These are phyloP conservation scores for Vitis cinerea DNA, from an alignment of 164 flowering plant species.

Conservation along the genomic window DNA sequence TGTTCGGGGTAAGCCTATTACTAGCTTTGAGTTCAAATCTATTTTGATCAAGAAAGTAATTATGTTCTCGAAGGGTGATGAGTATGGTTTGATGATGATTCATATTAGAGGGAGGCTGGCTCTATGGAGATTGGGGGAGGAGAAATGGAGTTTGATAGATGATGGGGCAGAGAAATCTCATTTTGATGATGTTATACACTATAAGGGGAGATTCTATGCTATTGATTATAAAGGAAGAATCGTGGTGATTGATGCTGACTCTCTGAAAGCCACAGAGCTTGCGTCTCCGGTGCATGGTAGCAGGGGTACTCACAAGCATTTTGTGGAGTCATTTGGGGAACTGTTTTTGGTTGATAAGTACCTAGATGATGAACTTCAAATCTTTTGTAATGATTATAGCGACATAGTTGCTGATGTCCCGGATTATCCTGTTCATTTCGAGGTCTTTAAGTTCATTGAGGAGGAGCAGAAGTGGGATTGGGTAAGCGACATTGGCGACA, in stretches of 20 bases:
- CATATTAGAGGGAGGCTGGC: not conserved
- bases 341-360: constrained; percentile 7
- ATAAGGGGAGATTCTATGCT: constrained; percentile 7
- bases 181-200: not conserved
- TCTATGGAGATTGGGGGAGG: not conserved
- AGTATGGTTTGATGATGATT: not conserved
- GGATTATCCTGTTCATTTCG: not conserved
- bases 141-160: constrained; percentile 6
- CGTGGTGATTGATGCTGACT: not conserved
- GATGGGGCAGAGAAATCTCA: not conserved
- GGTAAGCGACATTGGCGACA: constrained; percentile 17
- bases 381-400: no score
- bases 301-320: not conserved
- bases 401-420: not conserved
- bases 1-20: not conserved
- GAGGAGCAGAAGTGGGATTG: constrained; percentile 17
- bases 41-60: not conserved
- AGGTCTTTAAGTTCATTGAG: constrained; percentile 11
- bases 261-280: not conserved
- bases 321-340: constrained; percentile 14
- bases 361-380: no score
- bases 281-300: not conserved
- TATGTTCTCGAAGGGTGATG: not conserved
- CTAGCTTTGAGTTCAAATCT: not conserved
- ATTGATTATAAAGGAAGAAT: not conserved